Base-by-base conservation (phyloP, 805 yeast species). In the Kregervanrija fluxuum region DNA sequence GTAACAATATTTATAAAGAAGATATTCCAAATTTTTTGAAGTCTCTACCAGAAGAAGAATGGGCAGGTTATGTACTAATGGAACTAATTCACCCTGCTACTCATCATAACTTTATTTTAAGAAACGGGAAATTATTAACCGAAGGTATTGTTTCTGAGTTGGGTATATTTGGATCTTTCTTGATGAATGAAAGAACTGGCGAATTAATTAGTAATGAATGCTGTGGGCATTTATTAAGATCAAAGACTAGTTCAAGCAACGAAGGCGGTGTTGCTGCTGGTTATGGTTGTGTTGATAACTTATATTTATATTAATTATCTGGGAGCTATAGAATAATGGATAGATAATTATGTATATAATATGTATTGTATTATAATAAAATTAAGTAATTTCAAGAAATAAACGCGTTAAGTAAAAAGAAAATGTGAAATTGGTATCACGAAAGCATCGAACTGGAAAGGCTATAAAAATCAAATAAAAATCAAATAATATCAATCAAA, bases 221-320 rank as follows among this genome's bases (percentile, higher is more conserved):
- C 50, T 79, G 89, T 1, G 98, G 97, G 5, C 87, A 86, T 79
- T 70, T 93, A 51, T 68, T 93, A 54, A 79, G 99, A 66, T 85
- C 96, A 0, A 93, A 93, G 63, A 79, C 89, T 46, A 83, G 86
- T 51, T 69, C 83, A 3, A 84, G 95, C 43, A 82, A 93, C 64
- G 99, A 93, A 68, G 99, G 99, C 34, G 99, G 99, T 35, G 97
- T 93, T 32, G 98, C 98, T 16, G 99, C 99, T 12, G 99, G 99
- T 1, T 91, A 86, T 65, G 99, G 98, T 6, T 89, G 97, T 64
- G 86, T 93, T 35, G 99, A 93, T 64, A 85, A 89, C 57, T 72
- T 89, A 33, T 77, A 80, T 48, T 66, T 87, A 36, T 70, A 73
- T 47, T 66, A 57, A 44, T 12, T 36, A 34, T 8, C 6, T 22